Conservation (phyloP, 2,329 filamentous ascomycete species). For the Fusarium staphyleae region DNA sequence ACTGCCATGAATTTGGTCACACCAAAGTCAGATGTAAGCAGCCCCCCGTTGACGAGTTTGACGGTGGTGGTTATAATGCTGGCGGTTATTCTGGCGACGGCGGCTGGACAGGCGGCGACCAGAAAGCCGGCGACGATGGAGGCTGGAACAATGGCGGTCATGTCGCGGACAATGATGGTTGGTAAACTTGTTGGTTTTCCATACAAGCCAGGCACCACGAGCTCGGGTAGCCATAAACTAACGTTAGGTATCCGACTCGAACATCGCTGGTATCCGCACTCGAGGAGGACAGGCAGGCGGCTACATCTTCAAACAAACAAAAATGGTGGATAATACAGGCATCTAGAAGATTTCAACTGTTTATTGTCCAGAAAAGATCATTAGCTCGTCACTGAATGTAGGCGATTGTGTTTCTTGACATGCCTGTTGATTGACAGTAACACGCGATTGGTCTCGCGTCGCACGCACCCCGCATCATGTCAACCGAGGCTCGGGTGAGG, state of each 20-base stretch:
- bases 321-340: constrained; percentile 4
- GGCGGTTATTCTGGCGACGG: constrained; percentile 6
- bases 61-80: constrained; percentile 21
- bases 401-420: background rate
- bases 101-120: constrained; percentile 7
- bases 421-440: constrained; percentile 9
- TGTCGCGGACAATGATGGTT: constrained; percentile 5
- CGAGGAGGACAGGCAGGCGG: background rate
- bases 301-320: background rate
- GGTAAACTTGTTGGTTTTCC: constrained; percentile 21
- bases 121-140: constrained; percentile 9
- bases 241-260: background rate
- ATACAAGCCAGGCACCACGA: background rate
- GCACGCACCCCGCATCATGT: constrained; percentile 23
- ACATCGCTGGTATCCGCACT: background rate
- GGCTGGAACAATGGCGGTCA: constrained; percentile 11
- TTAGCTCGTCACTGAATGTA: constrained; percentile 1
- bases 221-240: background rate
- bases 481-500: constrained; percentile 13
- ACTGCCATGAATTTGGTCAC: constrained; percentile 50
- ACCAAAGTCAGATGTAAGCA: constrained; percentile 51
- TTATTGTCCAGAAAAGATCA: background rate
- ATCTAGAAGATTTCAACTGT: constrained; percentile 11
- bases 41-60: constrained; percentile 33
- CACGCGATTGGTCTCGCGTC: constrained; percentile 28